Evolutionary conservation across 2,329 filamentous ascomycete genomes (phyloP), one percentile per base, ranked within the genome.

Genomic region (Microsporum ferrugineum): DNA sequence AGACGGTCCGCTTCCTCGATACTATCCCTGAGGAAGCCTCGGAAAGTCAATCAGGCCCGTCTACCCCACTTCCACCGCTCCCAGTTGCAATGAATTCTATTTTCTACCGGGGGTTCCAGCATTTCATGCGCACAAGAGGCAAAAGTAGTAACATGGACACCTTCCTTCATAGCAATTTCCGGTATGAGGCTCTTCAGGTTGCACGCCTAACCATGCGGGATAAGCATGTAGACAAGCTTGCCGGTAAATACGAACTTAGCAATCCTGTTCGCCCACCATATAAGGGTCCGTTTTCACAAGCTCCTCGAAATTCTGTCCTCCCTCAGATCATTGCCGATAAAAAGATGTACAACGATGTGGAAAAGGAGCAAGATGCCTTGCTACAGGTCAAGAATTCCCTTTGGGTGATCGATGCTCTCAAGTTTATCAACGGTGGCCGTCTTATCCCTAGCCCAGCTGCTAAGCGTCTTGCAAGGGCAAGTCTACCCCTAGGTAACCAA

Each of bases 131-230:
- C 10, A 81, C 88, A 62, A 83, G 83, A 36, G 55, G 34, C 12
- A 39, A 56, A n/a, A 36, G 7, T 34, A 38, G 57, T 29, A 59
- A 60, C 17, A 84, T 84, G 12, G 94, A 97, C 72, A 85, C 87
- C 7, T 96, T 96, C 71, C 82, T 95, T 60, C 88, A 95, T 72
- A 87, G 89, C 47, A 84, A 89, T 61, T 83, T 88, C 29, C 87
- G 94, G 57, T 95, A 92, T 63, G 92, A 97, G 71, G 89, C 90
- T 29, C 80, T 96, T 56, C 92, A 96, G 71, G 84, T 90, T 33
- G 84, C 88, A 69, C 87, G 94, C 43, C 81, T 91, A 61, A 89
- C 87, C 51, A 82, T 91, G 61, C 81, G 82, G 23, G 80, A 87
- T 62, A 78, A 82, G 45, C 91, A 96, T 74, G 82, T 87, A 70